Evolutionary conservation across 1,284 basidiomycete genomes (phyloP), one percentile per base, ranked within the genome.

Genomic region (Cutaneotrichosporon sp.): DNA sequence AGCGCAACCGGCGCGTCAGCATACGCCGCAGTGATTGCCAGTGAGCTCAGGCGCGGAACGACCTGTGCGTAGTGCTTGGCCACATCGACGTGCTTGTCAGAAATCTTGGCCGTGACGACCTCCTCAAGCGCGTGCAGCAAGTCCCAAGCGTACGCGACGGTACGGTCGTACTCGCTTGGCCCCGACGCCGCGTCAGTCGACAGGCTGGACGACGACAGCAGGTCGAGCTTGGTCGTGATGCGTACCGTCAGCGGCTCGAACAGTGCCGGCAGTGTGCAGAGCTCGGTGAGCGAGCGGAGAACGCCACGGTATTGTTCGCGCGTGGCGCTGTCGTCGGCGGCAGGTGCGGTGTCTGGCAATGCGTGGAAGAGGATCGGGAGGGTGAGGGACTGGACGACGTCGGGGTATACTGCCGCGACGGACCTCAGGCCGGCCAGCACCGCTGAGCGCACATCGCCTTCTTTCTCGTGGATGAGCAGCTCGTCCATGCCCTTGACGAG

Each of bases 171-270:
- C 49, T 79, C 78, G 14, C 23, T 46, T 17, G 30, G n/a, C 13
- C 43, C 43, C 20, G 26, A 17, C 1, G 43, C 23, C 1, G 43
- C 18, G 30, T 30, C 12, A 5, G 30, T 33, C 15, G 43, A 35
- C 17, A 45, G 17, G 1, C 43, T 43, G 5, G 50, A 48, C 33
- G 65, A 46, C n/a, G 81, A 55, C 13, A 72, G 71, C 1, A 87
- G 67, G 58, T 91, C 87, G 22, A 97, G 77, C 70, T 90, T 90
- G 1, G 86, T 84, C 1, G 81, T 83, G 12, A 97, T 77, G 20
- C 87, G 83, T 42, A 90, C 81, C 37, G 90, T 83, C 26, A 97
- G 80, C 7, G 80, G 85, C 68, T 91, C 89, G 72, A 96, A 97
- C 22, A 97, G 79, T 20, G 83, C 80, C 0, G 87, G 80, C 42